Conservation (phyloP, 306 rosid species). For the Phaseolus lunatus region DNA sequence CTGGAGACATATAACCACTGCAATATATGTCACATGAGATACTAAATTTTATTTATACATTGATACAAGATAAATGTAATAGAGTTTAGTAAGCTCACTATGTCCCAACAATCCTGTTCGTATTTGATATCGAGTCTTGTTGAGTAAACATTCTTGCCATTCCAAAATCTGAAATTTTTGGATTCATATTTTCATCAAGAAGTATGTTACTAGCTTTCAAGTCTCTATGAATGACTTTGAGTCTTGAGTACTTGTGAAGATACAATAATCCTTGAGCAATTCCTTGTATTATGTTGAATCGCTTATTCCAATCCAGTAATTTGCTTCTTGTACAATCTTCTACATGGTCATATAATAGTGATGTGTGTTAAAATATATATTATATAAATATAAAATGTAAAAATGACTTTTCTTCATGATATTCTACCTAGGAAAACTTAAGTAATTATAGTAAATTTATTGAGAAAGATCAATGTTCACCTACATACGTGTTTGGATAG, state of each 20-base stretch:
- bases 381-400: background rate
- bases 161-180: background rate
- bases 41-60: background rate
- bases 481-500: too few relatives aligned
- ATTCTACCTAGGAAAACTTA: too few relatives aligned
- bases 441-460: too few relatives aligned
- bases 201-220: too few relatives aligned
- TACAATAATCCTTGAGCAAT: background rate
- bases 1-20: too few relatives aligned
- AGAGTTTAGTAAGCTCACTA: background rate
- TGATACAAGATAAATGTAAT: background rate
- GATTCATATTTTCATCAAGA: background rate
- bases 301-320: background rate
- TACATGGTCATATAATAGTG: background rate
- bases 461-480: too few relatives aligned
- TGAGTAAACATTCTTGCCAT: background rate
- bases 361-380: background rate
- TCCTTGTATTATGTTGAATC: background rate
- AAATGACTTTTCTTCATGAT: background rate
- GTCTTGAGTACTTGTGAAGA: background rate
- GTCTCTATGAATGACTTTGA: background rate
- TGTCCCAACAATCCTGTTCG: background rate
- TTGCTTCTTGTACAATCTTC: background rate
- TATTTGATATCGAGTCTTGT: background rate
- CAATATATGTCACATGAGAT: too few relatives aligned